Percentiles rank a stretch among this genome's conserved stretches.
These are phyloP conservation scores for Ascochyta pisi DNA, from an alignment of 2,329 filamentous ascomycete species.

Conservation along the genomic window DNA sequence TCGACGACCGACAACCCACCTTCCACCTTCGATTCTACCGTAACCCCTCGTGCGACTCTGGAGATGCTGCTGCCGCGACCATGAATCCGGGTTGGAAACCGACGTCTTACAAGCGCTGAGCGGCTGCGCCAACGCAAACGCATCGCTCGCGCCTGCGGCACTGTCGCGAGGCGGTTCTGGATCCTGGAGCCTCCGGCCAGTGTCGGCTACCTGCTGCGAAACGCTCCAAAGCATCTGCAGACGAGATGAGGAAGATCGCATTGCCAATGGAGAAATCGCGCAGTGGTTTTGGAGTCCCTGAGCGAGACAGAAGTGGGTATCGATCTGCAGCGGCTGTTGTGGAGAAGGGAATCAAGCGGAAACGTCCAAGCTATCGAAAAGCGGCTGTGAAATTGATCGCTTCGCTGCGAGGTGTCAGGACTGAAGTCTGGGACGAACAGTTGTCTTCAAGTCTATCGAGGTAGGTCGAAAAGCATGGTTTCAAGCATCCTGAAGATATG, in stretches of 20 bases:
- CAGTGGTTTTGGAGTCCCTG: conserved; percentile 26
- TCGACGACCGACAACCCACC: conserved; percentile 17
- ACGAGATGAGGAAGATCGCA: conserved; percentile 17
- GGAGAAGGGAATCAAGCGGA: conserved; percentile 30
- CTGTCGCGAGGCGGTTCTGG: conserved; percentile 10
- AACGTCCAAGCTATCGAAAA: conserved; percentile 40
- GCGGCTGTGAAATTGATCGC: conserved; percentile 43
- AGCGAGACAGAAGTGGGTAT: conserved; percentile 25
- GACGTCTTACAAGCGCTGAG: conserved; percentile 17
- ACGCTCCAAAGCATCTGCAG: conserved; percentile 1
- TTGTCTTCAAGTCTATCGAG: conserved; percentile 30
- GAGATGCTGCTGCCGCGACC: conserved; percentile 14
- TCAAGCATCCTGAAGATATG: neutral
- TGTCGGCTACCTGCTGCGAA: conserved; percentile 17
- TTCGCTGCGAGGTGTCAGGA: conserved; percentile 40
- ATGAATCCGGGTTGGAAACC: conserved; percentile 12
- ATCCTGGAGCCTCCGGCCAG: conserved; percentile 5
- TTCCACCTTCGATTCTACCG: conserved; percentile 14
- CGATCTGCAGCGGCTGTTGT: conserved; percentile 21
- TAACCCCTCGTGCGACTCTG: conserved; percentile 12
- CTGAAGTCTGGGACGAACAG: conserved; percentile 27
- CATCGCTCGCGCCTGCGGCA: neutral
- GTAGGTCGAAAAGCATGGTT: conserved; percentile 21
- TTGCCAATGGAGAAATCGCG: conserved; percentile 37
- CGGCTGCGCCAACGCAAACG: conserved; percentile 13